Conservation (phyloP, 2,329 filamentous ascomycete species). For the Raffaelea albimanens region DNA sequence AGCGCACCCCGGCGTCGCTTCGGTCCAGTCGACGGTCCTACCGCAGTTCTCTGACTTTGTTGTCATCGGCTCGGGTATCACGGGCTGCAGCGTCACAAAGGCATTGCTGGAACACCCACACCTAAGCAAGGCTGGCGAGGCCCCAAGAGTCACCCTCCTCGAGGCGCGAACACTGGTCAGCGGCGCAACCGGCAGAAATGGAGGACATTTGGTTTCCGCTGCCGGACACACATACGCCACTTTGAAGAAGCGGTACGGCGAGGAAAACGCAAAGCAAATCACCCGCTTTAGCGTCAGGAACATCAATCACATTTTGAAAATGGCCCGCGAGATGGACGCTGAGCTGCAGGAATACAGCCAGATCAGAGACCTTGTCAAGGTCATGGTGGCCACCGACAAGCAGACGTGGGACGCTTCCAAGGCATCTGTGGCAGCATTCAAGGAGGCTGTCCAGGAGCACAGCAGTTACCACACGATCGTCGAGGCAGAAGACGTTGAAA, state of each 20-base stretch:
- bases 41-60: slow-evolving; percentile 16
- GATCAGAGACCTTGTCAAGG: not conserved
- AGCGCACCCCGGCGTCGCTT: slow-evolving; percentile 12
- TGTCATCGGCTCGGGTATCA: slow-evolving; percentile 28
- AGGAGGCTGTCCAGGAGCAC: too few species aligned
- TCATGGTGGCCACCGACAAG: not conserved
- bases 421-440: too few species aligned
- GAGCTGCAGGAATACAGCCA: not conserved
- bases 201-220: slow-evolving; percentile 13
- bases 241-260: slow-evolving; percentile 3
- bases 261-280: slow-evolving; percentile 8
- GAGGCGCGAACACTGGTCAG: slow-evolving; percentile 19
- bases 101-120: slow-evolving; percentile 16
- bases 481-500: too few species aligned
- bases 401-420: too few species aligned
- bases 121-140: not conserved
- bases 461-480: too few species aligned
- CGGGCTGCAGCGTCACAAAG: slow-evolving; percentile 21
- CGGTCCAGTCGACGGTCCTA: slow-evolving; percentile 8
- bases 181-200: slow-evolving; percentile 22
- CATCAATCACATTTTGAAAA: not conserved
- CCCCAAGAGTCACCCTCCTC: slow-evolving; percentile 13
- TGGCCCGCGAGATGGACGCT: slow-evolving; percentile 1
- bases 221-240: slow-evolving; percentile 2
- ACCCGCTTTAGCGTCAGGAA: slow-evolving; percentile 9